These are phyloP conservation scores for Phaffia australis DNA, from an alignment of 768 basidiomycete genomes.

Conservation along the genomic window DNA sequence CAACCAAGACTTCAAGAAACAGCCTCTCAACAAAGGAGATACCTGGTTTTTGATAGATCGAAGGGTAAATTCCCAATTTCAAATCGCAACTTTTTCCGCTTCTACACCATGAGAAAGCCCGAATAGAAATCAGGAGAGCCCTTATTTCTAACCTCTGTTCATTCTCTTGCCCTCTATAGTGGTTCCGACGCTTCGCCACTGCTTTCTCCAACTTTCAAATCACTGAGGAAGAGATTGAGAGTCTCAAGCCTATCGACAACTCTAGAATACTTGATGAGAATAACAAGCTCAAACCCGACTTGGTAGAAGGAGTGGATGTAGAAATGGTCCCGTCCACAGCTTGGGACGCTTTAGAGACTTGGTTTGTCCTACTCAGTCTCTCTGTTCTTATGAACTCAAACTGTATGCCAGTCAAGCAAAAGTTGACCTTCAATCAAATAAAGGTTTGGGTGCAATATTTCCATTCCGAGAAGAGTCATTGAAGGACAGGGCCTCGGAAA, in stretches of 20 bases:
- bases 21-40: slow-evolving; percentile 21
- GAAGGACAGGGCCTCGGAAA: slow-evolving; percentile 47
- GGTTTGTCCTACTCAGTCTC: slow-evolving; percentile 47
- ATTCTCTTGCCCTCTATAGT: slow-evolving; percentile 3
- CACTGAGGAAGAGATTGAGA: neutral
- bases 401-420: slow-evolving; percentile 35
- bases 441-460: slow-evolving; percentile 21
- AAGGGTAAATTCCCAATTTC: neutral
- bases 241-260: slow-evolving; percentile 61
- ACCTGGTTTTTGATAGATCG: slow-evolving; percentile 23
- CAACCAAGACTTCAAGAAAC: slow-evolving; percentile 19
- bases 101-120: neutral
- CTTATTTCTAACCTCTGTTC: neutral
- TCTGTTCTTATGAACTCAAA: slow-evolving; percentile 60
- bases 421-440: slow-evolving; percentile 23
- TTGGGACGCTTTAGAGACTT: slow-evolving; percentile 57
- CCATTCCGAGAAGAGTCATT: slow-evolving; percentile 57
- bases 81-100: neutral
- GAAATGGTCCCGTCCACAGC: slow-evolving; percentile 63
- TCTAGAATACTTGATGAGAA: slow-evolving; percentile 49
- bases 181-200: slow-evolving; percentile 19
- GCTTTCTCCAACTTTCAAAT: neutral
- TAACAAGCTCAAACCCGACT: slow-evolving; percentile 38
- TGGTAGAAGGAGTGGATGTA: slow-evolving; percentile 57
- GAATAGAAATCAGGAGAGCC: slow-evolving; percentile 2